These are phyloP conservation scores for Domatiomyces globalis DNA, from an alignment of 2,329 filamentous ascomycete genomes.

Conservation along the genomic window DNA sequence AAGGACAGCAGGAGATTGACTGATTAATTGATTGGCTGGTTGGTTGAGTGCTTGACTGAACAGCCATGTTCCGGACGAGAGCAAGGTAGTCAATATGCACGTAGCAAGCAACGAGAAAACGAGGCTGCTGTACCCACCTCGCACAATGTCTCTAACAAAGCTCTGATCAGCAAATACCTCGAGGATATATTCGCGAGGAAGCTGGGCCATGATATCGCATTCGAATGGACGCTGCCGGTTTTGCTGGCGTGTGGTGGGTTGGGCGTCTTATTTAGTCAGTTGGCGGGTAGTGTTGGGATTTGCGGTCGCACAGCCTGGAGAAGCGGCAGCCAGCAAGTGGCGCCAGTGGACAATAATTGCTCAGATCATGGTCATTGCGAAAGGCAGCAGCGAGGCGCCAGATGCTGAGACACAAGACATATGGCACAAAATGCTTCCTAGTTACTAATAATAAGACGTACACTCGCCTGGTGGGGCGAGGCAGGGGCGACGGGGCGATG, in stretches of 20 bases:
- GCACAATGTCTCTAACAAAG: constrained; percentile 81
- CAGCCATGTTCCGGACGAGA: background rate
- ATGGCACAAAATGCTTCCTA: too few relatives aligned
- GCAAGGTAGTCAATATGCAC: background rate
- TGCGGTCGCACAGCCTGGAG: background rate
- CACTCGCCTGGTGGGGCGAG: too few relatives aligned
- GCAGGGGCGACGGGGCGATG: too few relatives aligned
- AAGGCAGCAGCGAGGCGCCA: background rate
- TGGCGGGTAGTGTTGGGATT: constrained; percentile 2
- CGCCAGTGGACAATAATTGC: constrained; percentile 7
- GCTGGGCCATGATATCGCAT: constrained; percentile 22
- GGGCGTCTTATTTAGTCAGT: background rate
- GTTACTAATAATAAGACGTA: too few relatives aligned
- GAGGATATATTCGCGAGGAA: constrained; percentile 76
- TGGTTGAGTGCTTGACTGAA: background rate
- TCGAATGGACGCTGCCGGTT: background rate
- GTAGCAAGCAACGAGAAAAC: background rate
- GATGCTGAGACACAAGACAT: background rate
- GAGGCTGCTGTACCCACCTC: constrained; percentile 44
- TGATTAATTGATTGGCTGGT: background rate
- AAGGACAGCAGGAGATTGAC: background rate
- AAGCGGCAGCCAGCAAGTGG: constrained; percentile 16
- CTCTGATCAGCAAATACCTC: constrained; percentile 85
- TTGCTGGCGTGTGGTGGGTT: background rate
- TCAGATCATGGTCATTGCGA: constrained; percentile 13